phyloP scores from a whole-genome alignment of 305 asterid species.

The Fraxinus xanthoxyloides region DNA sequence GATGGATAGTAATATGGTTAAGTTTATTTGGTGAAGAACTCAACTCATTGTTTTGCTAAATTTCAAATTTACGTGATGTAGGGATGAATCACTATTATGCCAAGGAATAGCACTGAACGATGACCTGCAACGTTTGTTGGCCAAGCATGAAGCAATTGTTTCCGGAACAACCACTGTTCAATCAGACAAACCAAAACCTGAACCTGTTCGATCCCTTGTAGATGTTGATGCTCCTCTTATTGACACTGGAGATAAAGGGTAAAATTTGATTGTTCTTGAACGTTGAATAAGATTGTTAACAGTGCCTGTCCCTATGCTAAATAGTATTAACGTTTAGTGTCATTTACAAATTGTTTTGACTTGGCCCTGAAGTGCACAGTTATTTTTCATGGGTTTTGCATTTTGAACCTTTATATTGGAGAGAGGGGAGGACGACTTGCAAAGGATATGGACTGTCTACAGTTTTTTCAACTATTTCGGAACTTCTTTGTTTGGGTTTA shows the following conservation, averaged over 20 bases:
- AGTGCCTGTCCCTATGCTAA: background rate
- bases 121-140: conserved; percentile 83
- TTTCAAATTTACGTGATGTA: conserved; percentile 22
- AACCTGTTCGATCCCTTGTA: conserved; percentile 28
- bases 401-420: background rate
- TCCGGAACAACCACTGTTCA: conserved; percentile 54
- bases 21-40: background rate
- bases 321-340: background rate
- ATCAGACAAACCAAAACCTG: conserved; percentile 44
- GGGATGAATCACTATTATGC: conserved; percentile 89
- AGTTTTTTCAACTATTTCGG: background rate
- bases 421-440: background rate
- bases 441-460: background rate
- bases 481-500: background rate
- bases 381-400: conserved; percentile 13
- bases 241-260: conserved; percentile 45
- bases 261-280: conserved; percentile 12
- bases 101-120: conserved; percentile 89
- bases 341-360: background rate
- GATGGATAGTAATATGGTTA: background rate
- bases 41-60: background rate
- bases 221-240: conserved; percentile 43
- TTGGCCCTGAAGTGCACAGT: background rate
- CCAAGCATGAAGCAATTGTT: conserved; percentile 82
- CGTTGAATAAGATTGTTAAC: background rate